Percentiles rank a stretch among this genome's conserved stretches.
Conservation (phyloP, 148 eudicot species). For the Rhododendron ferrugineum region DNA sequence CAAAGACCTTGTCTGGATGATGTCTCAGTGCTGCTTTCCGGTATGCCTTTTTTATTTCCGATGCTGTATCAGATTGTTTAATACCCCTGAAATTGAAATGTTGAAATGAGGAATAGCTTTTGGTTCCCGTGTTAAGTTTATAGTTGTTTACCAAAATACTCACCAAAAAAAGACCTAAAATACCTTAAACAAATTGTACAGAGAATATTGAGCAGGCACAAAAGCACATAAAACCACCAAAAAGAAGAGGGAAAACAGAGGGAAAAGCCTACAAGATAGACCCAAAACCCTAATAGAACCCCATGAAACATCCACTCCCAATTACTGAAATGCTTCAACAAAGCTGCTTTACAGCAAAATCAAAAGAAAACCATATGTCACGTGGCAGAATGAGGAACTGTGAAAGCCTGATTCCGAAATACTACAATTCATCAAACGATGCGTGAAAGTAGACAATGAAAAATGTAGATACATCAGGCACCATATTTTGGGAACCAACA, state of each 20-base stretch:
- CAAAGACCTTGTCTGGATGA: constrained; percentile 94
- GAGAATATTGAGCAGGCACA: not conserved
- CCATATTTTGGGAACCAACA: not conserved
- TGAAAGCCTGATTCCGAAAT: not conserved
- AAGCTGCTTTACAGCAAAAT: not conserved
- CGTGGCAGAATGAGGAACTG: not conserved
- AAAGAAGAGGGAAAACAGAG: not conserved
- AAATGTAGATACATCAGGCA: not conserved
- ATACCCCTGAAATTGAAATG: constrained; percentile 52
- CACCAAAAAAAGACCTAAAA: not conserved
- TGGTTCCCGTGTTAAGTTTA: not conserved
- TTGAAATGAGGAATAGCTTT: not conserved
- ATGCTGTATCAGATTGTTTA: constrained; percentile 56
- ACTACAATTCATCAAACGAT: not conserved
- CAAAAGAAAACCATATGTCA: not conserved
- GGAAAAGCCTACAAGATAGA: not conserved
- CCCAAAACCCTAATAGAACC: not conserved
- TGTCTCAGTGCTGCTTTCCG: constrained; percentile 90
- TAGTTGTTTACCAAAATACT: not conserved
- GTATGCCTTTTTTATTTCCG: constrained; percentile 93
- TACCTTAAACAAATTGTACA: not conserved
- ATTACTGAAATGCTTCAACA: not conserved
- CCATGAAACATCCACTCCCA: not conserved
- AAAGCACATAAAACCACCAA: not conserved
- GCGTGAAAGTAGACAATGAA: not conserved